These are phyloP conservation scores for Hyaloperonospora brassicae DNA, from an alignment of 352 stramenopile species.

Conservation along the genomic window DNA sequence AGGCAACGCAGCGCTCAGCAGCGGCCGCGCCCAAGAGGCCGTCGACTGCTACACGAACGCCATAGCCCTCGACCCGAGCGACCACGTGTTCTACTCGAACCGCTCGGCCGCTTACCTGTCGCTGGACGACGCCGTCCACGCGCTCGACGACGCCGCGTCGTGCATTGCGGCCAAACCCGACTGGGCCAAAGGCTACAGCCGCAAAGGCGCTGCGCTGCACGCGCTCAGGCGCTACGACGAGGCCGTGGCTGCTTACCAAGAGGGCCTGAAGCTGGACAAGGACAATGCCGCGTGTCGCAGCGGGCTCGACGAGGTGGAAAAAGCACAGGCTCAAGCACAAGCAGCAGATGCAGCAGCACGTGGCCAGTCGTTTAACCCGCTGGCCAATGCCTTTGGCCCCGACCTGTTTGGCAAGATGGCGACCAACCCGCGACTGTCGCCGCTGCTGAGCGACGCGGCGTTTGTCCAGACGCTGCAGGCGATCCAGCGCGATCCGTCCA, in stretches of 20 bases:
- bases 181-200: conserved; percentile 96
- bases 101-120: conserved; percentile 97
- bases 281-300: conserved; percentile 87
- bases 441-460: conserved; percentile 87
- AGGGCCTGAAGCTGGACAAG: conserved; percentile 87
- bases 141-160: conserved; percentile 93
- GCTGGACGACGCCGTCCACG: conserved; percentile 86
- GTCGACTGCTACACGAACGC: conserved; percentile 96
- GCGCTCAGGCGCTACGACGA: conserved; percentile 84
- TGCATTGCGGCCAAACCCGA: conserved; percentile 92
- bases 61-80: conserved; percentile 91
- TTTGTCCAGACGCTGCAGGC: conserved; percentile 81
- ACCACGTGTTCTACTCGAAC: conserved; percentile 99
- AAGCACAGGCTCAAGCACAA: conserved; percentile 59
- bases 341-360: background rate
- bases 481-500: conserved; percentile 68
- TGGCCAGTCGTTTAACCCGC: conserved; percentile 63
- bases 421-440: conserved; percentile 79
- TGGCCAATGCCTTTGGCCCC: conserved; percentile 90
- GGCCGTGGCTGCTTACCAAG: conserved; percentile 73
- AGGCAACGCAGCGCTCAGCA: conserved; percentile 93
- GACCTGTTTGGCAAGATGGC: conserved; percentile 93
- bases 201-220: conserved; percentile 97
- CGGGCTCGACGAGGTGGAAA: conserved; percentile 91
- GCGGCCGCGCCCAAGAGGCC: conserved; percentile 90